Conservation (phyloP, 108 stramenopile species). For the Aurantiochytrium sp. region DNA sequence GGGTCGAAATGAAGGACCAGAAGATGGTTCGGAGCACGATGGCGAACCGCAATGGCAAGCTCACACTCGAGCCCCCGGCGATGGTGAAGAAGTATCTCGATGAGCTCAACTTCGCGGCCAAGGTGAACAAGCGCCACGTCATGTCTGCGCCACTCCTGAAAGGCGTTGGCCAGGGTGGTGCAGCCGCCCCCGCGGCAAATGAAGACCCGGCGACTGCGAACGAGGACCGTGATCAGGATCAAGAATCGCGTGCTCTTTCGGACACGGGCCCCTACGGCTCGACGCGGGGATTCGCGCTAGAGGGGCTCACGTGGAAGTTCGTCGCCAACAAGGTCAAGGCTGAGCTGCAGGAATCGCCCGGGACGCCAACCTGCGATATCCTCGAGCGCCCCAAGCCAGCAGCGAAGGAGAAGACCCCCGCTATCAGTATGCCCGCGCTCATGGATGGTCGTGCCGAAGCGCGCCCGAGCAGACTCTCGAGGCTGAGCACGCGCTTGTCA, state of each 20-base stretch:
- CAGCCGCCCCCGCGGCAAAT: neutral
- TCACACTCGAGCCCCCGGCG: neutral
- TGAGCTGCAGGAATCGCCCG: neutral
- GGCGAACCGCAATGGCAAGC: neutral
- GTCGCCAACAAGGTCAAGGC: neutral
- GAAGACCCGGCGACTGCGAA: too few species aligned
- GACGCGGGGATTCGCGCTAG: neutral
- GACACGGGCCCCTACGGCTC: too few species aligned
- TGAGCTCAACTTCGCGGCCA: neutral
- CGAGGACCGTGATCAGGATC: too few species aligned
- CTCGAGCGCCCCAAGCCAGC: too few species aligned
- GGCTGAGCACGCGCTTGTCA: neutral
- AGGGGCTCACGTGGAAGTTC: neutral
- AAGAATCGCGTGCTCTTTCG: too few species aligned
- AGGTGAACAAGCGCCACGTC: neutral
- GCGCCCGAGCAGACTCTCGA: neutral
- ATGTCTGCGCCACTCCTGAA: constrained; percentile 12
- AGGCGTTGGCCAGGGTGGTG: neutral
- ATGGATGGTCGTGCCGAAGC: too few species aligned
- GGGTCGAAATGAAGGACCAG: neutral
- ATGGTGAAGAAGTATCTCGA: neutral
- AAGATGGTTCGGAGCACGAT: too few species aligned
- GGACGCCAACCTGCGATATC: neutral
- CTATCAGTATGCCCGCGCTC: too few species aligned
- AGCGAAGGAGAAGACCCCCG: neutral